Percentiles rank a stretch among this genome's conserved stretches.
Evolutionary conservation across 805 yeast genomes (phyloP).

Genomic region (Starmerella scarabaei): DNA sequence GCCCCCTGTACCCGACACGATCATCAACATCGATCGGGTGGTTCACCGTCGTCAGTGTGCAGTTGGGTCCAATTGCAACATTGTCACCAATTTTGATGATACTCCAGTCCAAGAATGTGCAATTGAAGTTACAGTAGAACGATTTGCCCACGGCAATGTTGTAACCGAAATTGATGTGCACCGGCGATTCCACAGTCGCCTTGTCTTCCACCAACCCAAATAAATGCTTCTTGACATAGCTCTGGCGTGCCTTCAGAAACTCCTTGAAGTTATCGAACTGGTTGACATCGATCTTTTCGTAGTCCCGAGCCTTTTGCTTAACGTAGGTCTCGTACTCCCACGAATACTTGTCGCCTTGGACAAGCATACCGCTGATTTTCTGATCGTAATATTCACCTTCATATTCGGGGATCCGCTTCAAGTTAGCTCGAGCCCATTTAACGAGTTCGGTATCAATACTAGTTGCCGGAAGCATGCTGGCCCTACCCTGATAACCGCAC

Average conservation of each 20-base stretch:
- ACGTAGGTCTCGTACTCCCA: constrained; percentile 23
- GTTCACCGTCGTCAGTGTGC: constrained; percentile 45
- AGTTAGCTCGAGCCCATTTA: constrained; percentile 16
- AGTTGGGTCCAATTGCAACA: constrained; percentile 51
- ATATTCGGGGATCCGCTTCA: constrained; percentile 8
- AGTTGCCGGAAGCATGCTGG: constrained; percentile 8
- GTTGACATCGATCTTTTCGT: constrained; percentile 21
- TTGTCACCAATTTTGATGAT: constrained; percentile 46
- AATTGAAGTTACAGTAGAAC: constrained; percentile 44
- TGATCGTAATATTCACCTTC: constrained; percentile 35
- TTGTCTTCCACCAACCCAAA: constrained; percentile 39
- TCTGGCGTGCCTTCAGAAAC: constrained; percentile 29
- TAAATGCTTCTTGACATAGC: constrained; percentile 28
- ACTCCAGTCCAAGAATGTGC: constrained; percentile 44
- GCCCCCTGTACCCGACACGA: constrained; percentile 32
- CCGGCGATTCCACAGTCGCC: constrained; percentile 38
- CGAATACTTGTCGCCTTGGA: constrained; percentile 27
- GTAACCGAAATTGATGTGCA: constrained; percentile 57
- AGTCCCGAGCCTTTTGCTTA: constrained; percentile 25
- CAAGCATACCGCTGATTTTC: constrained; percentile 42
- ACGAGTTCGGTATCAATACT: constrained; percentile 12
- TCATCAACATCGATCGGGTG: constrained; percentile 44
- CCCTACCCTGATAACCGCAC: too few relatives aligned
- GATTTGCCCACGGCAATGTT: constrained; percentile 45
- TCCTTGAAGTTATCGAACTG: constrained; percentile 20